Percentiles rank a stretch among this genome's conserved stretches.
Evolutionary conservation across 2,329 filamentous ascomycete genomes (phyloP).

Genomic region (Cladosporium austrohemisphaericum): DNA sequence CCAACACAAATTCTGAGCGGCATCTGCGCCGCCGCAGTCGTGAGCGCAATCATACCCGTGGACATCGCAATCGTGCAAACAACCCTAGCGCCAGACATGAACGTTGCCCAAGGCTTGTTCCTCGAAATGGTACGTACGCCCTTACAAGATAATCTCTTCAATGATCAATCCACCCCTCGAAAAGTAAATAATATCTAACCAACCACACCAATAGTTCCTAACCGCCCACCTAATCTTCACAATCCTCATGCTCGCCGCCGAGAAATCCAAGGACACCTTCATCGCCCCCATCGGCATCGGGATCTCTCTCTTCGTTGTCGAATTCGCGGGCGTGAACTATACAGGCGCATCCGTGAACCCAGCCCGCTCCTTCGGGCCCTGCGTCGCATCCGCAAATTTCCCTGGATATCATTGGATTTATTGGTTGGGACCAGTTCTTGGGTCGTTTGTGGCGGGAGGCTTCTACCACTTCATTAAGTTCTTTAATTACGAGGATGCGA

Average conservation of each 20-base stretch:
- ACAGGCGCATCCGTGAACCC: constrained; percentile 34
- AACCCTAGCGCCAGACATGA: constrained; percentile 27
- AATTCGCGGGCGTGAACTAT: constrained; percentile 31
- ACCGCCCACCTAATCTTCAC: constrained; percentile 40
- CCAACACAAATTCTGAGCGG: constrained; percentile 30
- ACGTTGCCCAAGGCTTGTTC: constrained; percentile 30
- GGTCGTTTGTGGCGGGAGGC: constrained; percentile 22
- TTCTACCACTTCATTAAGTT: constrained; percentile 29
- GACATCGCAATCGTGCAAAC: constrained; percentile 36
- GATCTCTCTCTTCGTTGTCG: constrained; percentile 50
- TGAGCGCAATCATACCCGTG: constrained; percentile 29
- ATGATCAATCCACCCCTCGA: not conserved
- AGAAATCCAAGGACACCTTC: constrained; percentile 43
- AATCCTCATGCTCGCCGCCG: constrained; percentile 40
- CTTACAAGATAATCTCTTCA: too few relatives aligned
- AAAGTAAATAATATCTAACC: too few relatives aligned
- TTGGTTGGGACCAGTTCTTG: constrained; percentile 27
- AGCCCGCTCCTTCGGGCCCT: constrained; percentile 32
- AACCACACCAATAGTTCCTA: constrained; percentile 24
- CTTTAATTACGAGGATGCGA: constrained; percentile 30
- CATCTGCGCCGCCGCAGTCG: constrained; percentile 31
- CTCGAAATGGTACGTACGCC: constrained; percentile 45
- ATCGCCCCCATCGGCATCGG: constrained; percentile 50
- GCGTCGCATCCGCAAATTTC: constrained; percentile 28
- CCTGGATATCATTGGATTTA: constrained; percentile 32